Conservation (phyloP, 75 land plant genomes). For the Picea glauca region DNA sequence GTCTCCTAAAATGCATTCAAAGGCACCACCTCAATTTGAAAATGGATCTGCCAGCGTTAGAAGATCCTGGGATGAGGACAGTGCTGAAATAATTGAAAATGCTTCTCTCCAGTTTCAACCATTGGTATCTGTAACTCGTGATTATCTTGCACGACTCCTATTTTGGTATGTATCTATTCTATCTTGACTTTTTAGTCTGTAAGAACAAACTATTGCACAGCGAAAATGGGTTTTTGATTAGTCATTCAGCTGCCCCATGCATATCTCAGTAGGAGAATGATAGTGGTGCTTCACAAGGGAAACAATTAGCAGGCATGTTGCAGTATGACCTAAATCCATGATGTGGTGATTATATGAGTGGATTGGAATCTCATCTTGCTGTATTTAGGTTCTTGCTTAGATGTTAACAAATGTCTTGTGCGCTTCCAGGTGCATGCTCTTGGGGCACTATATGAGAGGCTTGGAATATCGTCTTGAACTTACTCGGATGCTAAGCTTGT, state of each 20-base stretch:
- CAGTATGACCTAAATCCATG: neutral
- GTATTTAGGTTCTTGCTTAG: neutral
- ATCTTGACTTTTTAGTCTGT: neutral
- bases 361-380: neutral
- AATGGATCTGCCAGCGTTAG: slow-evolving; percentile 24
- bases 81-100: slow-evolving; percentile 48
- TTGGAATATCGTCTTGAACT: slow-evolving; percentile 83
- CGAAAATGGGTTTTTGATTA: neutral
- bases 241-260: neutral
- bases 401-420: neutral
- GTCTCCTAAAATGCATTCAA: slow-evolving; percentile 64
- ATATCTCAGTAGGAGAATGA: neutral
- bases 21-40: slow-evolving; percentile 40
- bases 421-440: slow-evolving; percentile 76
- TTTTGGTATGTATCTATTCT: slow-evolving; percentile 63
- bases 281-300: neutral
- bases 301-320: neutral
- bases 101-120: slow-evolving; percentile 72
- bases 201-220: neutral
- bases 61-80: slow-evolving; percentile 36
- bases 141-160: slow-evolving; percentile 84
- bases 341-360: too few relatives aligned
- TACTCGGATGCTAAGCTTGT: slow-evolving; percentile 50
- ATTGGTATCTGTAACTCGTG: slow-evolving; percentile 66
- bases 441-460: slow-evolving; percentile 88